A percentile compares a stretch with the other conserved stretches of the same genome.
These are phyloP conservation scores for Vitis hybrid DNA, from an alignment of 177 flowering plant species.

Conservation along the genomic window DNA sequence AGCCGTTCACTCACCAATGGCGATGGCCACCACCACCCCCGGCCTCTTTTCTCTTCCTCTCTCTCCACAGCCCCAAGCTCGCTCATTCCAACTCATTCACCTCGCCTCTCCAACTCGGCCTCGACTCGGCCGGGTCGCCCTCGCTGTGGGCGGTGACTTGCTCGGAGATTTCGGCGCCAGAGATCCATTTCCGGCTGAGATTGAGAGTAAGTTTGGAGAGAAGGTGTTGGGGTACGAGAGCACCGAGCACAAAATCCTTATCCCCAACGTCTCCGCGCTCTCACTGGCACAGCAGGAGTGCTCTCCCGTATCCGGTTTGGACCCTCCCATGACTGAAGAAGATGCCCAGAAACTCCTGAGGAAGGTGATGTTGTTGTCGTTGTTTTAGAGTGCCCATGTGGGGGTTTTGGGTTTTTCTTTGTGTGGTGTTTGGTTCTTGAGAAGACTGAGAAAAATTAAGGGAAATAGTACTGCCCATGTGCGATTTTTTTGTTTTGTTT, in stretches of 20 bases:
- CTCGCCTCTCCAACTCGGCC: no score
- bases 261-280: slow-evolving; percentile 63
- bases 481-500: background rate
- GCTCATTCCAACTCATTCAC: no score
- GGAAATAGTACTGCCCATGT: background rate
- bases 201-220: slow-evolving; percentile 68
- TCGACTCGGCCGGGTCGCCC: no score
- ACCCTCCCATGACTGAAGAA: slow-evolving; percentile 50
- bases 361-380: slow-evolving; percentile 43
- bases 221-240: slow-evolving; percentile 55
- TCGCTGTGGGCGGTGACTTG: background rate
- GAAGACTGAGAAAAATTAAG: background rate
- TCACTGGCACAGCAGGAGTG: slow-evolving; percentile 64
- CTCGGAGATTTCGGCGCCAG: slow-evolving; percentile 90
- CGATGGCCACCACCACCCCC: no score
- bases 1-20: no score
- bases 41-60: no score
- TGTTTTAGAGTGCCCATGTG: background rate
- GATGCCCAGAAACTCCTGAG: slow-evolving; percentile 59
- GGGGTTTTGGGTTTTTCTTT: background rate
- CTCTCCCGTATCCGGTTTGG: slow-evolving; percentile 41
- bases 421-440: background rate
- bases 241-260: slow-evolving; percentile 79
- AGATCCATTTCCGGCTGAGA: slow-evolving; percentile 86
- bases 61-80: no score